Conservation (phyloP, 495 filamentous ascomycete genomes). For the Podospora pseudocomata region DNA sequence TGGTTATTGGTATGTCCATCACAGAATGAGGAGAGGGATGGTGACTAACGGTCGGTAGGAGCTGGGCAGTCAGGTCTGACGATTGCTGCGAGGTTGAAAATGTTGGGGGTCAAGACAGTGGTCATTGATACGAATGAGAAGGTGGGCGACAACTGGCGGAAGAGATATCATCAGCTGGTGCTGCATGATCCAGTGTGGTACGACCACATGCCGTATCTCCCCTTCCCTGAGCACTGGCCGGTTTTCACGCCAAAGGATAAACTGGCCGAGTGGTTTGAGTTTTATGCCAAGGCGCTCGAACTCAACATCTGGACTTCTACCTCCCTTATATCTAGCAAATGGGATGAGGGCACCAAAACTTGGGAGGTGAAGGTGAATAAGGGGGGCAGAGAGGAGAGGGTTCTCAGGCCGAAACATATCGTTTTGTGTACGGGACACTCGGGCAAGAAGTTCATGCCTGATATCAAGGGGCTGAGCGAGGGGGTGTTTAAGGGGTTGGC, state of each 20-base stretch:
- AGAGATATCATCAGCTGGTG: conserved; percentile 60
- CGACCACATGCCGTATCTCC: conserved; percentile 70
- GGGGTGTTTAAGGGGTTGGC: conserved; percentile 56
- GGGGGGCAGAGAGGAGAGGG: conserved; percentile 52
- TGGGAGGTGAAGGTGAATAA: conserved; percentile 63
- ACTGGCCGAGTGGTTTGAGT: conserved; percentile 72
- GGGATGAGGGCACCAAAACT: conserved; percentile 48
- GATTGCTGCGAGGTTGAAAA: conserved; percentile 65
- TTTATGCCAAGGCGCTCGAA: conserved; percentile 69
- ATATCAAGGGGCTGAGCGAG: conserved; percentile 52
- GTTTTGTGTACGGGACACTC: conserved; percentile 71
- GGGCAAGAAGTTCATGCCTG: conserved; percentile 63
- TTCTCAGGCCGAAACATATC: conserved; percentile 62
- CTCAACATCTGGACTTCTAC: conserved; percentile 71
- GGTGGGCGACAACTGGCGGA: conserved; percentile 76
- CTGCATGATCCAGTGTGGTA: conserved; percentile 76
- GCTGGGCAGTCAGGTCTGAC: conserved; percentile 59
- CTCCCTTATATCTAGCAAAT: conserved; percentile 48
- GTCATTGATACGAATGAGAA: conserved; percentile 62
- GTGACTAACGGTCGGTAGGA: conserved; percentile 29
- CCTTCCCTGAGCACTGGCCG: conserved; percentile 66
- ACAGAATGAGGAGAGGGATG: background rate
- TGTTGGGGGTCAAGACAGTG: conserved; percentile 61
- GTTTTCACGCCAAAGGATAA: conserved; percentile 79
- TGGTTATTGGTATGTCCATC: conserved; percentile 58